A percentile compares a stretch with the other conserved stretches of the same genome.
These are phyloP conservation scores for Gomphus bonarii DNA, from an alignment of 1,284 basidiomycete species.

Conservation along the genomic window DNA sequence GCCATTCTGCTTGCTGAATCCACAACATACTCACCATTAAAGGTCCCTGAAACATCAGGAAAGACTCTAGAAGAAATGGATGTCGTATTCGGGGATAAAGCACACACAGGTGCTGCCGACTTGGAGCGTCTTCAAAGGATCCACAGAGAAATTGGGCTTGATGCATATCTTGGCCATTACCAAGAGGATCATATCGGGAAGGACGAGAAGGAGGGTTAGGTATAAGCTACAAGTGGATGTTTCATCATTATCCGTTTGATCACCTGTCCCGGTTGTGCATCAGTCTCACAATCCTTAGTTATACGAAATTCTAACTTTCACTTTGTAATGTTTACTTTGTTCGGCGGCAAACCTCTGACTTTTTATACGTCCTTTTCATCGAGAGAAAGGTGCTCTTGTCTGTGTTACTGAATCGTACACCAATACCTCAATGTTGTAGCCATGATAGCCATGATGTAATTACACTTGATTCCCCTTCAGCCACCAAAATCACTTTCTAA, in stretches of 20 bases:
- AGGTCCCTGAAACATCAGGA: conserved; percentile 62
- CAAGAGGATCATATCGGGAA: conserved; percentile 13
- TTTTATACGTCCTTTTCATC: no score
- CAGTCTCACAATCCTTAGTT: no score
- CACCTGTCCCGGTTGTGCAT: not conserved
- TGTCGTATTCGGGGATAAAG: conserved; percentile 47
- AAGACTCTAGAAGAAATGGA: conserved; percentile 64
- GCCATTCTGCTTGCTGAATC: not conserved
- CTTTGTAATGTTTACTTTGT: no score
- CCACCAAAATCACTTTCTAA: no score
- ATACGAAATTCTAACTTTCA: no score
- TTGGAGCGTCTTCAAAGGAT: conserved; percentile 44
- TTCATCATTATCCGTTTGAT: not conserved
- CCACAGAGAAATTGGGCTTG: conserved; percentile 46
- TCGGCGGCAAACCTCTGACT: no score
- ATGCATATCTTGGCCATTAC: conserved; percentile 17
- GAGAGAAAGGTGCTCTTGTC: no score
- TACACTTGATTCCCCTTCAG: no score
- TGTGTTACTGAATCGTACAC: no score
- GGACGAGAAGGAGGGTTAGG: not conserved
- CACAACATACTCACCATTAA: conserved; percentile 4
- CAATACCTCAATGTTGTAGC: no score
- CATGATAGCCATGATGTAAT: no score
- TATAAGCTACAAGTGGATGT: not conserved
- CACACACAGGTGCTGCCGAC: conserved; percentile 42